phyloP scores from a whole-genome alignment of 2,329 filamentous ascomycete genomes.

The Colletotrichum orbiculare region DNA sequence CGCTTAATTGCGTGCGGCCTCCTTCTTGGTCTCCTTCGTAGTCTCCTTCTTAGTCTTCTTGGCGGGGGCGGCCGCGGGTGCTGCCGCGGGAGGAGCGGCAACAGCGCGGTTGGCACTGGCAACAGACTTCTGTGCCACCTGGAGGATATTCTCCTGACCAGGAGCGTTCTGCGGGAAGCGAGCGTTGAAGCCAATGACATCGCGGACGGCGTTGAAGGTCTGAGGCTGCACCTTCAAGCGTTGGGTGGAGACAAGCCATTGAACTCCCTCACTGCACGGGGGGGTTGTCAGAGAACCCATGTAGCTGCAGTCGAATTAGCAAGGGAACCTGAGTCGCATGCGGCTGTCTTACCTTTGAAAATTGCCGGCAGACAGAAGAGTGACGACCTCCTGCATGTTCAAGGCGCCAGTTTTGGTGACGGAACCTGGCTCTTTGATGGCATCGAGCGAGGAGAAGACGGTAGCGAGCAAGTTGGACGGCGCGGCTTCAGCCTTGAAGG shows the following conservation, averaged over 20 bases:
- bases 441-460: constrained; percentile 53
- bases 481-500: constrained; percentile 49
- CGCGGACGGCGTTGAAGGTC: constrained; percentile 52
- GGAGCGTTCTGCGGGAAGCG: constrained; percentile 57
- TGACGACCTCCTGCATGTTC: constrained; percentile 55
- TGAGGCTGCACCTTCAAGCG: constrained; percentile 50
- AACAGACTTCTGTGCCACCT: constrained; percentile 32
- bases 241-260: constrained; percentile 59
- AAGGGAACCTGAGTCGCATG: too few relatives aligned
- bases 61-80: constrained; percentile 15
- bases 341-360: constrained; percentile 50
- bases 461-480: constrained; percentile 57
- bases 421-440: constrained; percentile 56
- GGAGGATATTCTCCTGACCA: constrained; percentile 52
- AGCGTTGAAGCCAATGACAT: constrained; percentile 60
- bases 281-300: constrained; percentile 61
- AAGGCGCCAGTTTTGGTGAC: constrained; percentile 53
- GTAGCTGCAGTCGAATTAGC: constrained; percentile 45
- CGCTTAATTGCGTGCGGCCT: background rate
- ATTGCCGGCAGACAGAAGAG: constrained; percentile 47
- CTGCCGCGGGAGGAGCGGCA: constrained; percentile 4
- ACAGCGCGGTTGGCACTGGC: constrained; percentile 22
- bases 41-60: constrained; percentile 8
- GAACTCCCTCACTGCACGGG: constrained; percentile 59
- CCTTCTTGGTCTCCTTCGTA: background rate